A percentile compares a stretch with the other conserved stretches of the same genome.
Evolutionary conservation across 2,329 filamentous ascomycete genomes (phyloP).

Genomic region (Colletotrichum simmondsii): DNA sequence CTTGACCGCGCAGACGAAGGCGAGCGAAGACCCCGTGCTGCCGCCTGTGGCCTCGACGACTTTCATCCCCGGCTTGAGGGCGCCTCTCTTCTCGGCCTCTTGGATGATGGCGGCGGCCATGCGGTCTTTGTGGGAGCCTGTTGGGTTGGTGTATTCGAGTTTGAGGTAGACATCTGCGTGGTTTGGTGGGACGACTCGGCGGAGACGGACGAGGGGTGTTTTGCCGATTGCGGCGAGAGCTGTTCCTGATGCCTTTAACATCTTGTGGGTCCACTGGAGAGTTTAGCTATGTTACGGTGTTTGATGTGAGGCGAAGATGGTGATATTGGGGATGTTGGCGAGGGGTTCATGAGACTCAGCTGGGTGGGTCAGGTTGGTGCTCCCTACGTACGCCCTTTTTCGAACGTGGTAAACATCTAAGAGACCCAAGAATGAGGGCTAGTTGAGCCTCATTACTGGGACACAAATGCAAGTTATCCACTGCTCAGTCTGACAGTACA

Average conservation of each 20-base stretch:
- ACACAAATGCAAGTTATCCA: too few species aligned
- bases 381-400: not conserved
- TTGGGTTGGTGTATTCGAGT: slow-evolving; percentile 33
- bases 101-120: slow-evolving; percentile 29
- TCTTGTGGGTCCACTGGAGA: too few species aligned
- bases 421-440: too few species aligned
- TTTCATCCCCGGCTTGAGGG: slow-evolving; percentile 8
- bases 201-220: slow-evolving; percentile 24
- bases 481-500: too few species aligned
- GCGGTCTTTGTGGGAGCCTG: slow-evolving; percentile 32
- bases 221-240: slow-evolving; percentile 25
- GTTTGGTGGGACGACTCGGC: slow-evolving; percentile 5
- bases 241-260: not conserved
- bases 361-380: not conserved
- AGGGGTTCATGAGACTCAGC: not conserved
- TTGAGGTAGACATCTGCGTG: slow-evolving; percentile 27
- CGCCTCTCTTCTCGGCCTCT: slow-evolving; percentile 16
- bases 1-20: slow-evolving; percentile 37
- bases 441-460: too few species aligned
- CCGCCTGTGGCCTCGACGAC: slow-evolving; percentile 33
- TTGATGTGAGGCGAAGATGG: not conserved
- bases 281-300: not conserved
- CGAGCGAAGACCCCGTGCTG: slow-evolving; percentile 31
- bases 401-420: too few species aligned
- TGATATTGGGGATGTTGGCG: not conserved